Conservation (phyloP, 495 filamentous ascomycete species). For the Glonium stellatum region DNA sequence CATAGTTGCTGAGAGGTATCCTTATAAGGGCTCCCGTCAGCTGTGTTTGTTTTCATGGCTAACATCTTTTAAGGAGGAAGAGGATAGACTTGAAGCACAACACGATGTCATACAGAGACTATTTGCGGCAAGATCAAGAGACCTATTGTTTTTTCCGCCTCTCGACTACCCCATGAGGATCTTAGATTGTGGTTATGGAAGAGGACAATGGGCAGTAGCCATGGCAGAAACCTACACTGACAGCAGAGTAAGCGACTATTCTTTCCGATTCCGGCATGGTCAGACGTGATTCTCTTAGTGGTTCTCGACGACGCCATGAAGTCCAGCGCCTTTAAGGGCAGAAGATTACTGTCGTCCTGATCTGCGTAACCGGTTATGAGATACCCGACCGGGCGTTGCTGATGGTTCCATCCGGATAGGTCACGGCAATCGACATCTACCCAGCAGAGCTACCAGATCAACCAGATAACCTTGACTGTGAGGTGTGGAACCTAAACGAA, state of each 20-base stretch:
- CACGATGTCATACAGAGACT: constrained; percentile 63
- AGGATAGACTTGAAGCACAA: constrained; percentile 63
- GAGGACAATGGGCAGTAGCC: constrained; percentile 71
- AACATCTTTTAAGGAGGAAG: constrained; percentile 59
- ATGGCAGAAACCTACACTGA: constrained; percentile 63
- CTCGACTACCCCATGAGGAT: constrained; percentile 46
- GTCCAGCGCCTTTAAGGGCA: not conserved
- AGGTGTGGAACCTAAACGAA: constrained; percentile 33
- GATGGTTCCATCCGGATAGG: constrained; percentile 6
- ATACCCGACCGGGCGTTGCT: not conserved
- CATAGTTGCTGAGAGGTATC: constrained; percentile 16
- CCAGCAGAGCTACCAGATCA: constrained; percentile 15
- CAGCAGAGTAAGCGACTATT: constrained; percentile 55
- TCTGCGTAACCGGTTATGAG: not conserved
- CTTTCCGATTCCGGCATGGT: not conserved
- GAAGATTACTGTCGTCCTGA: not conserved
- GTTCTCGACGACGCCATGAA: not conserved
- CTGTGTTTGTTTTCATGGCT: constrained; percentile 1
- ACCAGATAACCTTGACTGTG: constrained; percentile 23
- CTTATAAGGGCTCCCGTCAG: not conserved
- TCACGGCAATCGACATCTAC: constrained; percentile 30
- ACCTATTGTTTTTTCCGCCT: constrained; percentile 72
- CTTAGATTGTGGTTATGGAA: constrained; percentile 39
- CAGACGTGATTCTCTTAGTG: not conserved
- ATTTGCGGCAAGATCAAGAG: constrained; percentile 48